Evolutionary conservation across 352 stramenopile species (phyloP), one percentile per base, ranked within the genome.

Genomic region (Saprolegnia parasitica): DNA sequence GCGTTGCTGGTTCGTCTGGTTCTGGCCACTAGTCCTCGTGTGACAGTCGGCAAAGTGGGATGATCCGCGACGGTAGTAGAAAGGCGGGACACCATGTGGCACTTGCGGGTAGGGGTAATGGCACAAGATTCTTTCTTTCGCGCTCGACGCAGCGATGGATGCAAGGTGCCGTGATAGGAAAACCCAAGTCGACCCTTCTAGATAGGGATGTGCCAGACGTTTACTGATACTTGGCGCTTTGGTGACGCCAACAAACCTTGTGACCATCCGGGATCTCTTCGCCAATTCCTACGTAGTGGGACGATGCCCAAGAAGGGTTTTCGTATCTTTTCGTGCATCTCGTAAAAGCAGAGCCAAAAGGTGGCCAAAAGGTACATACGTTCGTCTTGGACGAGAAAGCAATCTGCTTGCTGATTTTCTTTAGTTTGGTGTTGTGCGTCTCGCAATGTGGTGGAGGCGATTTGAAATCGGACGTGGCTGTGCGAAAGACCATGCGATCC

Each of bases 61-160:
- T 49, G 42, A 49, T 49, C 42, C 42, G 42, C 42, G 42, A 49
- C 42, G 42, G 42, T 49, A 49, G 42, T 49, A 49, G 42, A 49
- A 49, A 49, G 42, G 42, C 42, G 42, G 42, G 42, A 49, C 42
- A 8, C 42, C 42, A n/a, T 49, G 42, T 49, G 11, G 42, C 18
- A 1, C 4, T 4, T 1, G 42, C 1, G 42, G 42, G 11, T 49
- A 49, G 42, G 42, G 42, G 13, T 49, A 8, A 49, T 35, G 29
- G 18, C 18, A 4, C 42, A 49, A 49, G 42, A 49, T 49, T 49
- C 42, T 49, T 49, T 49, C 42, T 49, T 35, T 35, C 5, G 29
- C 29, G 29, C 29, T 5, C 29, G 29, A 35, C 29, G 29, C 2
- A 35, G 29, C 29, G 29, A 35, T 35, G 29, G 29, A 35, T 35